These are phyloP conservation scores for Imleria badia DNA, from an alignment of 768 basidiomycete genomes.

Conservation along the genomic window DNA sequence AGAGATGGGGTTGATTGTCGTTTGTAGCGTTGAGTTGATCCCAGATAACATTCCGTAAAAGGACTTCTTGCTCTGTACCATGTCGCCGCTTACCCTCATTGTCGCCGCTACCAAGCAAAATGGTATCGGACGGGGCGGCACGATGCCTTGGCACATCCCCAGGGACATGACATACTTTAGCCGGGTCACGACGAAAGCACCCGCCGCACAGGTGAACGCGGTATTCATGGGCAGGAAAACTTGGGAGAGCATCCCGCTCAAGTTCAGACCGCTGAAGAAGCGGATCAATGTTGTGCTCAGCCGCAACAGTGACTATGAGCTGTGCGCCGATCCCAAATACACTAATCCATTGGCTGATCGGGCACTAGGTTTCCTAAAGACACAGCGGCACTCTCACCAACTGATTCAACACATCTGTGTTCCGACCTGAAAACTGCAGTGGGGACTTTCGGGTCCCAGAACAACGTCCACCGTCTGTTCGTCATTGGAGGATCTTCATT, in stretches of 20 bases:
- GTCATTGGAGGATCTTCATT: conserved; percentile 91
- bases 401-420: conserved; percentile 32
- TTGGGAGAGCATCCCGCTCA: conserved; percentile 93
- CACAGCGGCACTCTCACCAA: not conserved
- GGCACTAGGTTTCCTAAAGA: conserved; percentile 13
- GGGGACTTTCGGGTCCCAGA: conserved; percentile 7
- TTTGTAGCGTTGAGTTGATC: too few species aligned
- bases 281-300: conserved; percentile 80
- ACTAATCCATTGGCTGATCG: conserved; percentile 6
- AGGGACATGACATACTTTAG: conserved; percentile 93
- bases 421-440: conserved; percentile 22
- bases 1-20: conserved; percentile 55
- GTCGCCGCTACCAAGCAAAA: conserved; percentile 87
- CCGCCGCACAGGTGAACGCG: conserved; percentile 58
- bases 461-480: conserved; percentile 59
- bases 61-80: conserved; percentile 20
- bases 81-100: conserved; percentile 82
- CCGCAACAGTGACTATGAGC: conserved; percentile 52
- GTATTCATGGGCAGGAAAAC: conserved; percentile 96
- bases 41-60: too few species aligned
- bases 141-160: conserved; percentile 86
- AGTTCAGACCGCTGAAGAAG: conserved; percentile 75
- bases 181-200: conserved; percentile 65
- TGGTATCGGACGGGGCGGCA: conserved; percentile 79
- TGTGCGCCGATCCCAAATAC: conserved; percentile 46